Conservation (phyloP, 805 yeast species). For the Metschnikowia henanensis region DNA sequence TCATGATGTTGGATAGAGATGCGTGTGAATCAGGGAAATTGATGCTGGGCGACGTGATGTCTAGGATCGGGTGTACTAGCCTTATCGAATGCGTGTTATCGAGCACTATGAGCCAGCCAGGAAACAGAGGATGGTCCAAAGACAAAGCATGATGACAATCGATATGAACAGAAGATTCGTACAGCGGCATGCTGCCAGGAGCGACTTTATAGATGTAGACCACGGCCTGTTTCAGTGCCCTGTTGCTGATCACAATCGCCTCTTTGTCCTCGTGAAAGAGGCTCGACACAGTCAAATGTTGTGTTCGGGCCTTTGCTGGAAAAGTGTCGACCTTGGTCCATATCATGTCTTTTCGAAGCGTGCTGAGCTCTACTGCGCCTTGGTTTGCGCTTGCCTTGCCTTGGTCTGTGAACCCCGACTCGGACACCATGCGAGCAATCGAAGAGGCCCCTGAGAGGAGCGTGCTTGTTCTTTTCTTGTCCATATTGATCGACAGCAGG, state of each 20-base stretch:
- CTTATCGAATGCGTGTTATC: slow-evolving; percentile 33
- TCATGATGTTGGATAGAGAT: slow-evolving; percentile 23
- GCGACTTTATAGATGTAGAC: slow-evolving; percentile 50
- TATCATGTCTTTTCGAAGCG: slow-evolving; percentile 65
- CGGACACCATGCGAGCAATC: slow-evolving; percentile 46
- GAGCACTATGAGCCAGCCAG: slow-evolving; percentile 48
- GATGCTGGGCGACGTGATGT: slow-evolving; percentile 38
- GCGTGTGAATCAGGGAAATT: slow-evolving; percentile 20
- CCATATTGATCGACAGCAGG: slow-evolving; percentile 35
- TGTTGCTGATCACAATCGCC: slow-evolving; percentile 57
- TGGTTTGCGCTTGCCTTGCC: slow-evolving; percentile 18
- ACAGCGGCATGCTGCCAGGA: slow-evolving; percentile 31
- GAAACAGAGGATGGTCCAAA: slow-evolving; percentile 32
- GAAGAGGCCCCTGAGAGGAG: slow-evolving; percentile 43
- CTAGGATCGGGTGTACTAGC: slow-evolving; percentile 59
- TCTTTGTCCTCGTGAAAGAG: slow-evolving; percentile 55
- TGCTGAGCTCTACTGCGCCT: slow-evolving; percentile 19
- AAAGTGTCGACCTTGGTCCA: slow-evolving; percentile 57
- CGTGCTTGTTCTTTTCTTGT: slow-evolving; percentile 44
- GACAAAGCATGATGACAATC: slow-evolving; percentile 31
- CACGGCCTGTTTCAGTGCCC: slow-evolving; percentile 39
- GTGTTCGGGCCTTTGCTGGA: slow-evolving; percentile 28
- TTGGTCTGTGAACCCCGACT: slow-evolving; percentile 28
- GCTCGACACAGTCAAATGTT: slow-evolving; percentile 36
- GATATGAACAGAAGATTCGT: slow-evolving; percentile 14